Evolutionary conservation across 768 basidiomycete genomes (phyloP).

Genomic region (Holtermannia corniformis): DNA sequence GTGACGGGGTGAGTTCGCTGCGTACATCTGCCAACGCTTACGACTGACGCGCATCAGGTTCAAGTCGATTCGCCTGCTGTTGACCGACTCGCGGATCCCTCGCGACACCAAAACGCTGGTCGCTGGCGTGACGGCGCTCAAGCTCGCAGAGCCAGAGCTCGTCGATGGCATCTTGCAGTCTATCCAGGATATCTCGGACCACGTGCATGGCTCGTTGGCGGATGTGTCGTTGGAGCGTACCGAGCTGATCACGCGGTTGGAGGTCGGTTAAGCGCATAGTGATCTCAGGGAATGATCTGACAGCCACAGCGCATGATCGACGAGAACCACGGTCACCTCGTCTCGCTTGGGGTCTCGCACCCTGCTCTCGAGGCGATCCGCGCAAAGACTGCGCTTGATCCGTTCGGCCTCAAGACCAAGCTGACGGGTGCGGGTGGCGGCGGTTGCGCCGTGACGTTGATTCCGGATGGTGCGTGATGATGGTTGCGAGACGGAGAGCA

Average conservation of each 20-base stretch:
- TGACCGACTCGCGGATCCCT: constrained; percentile 87
- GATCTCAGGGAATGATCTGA: background rate
- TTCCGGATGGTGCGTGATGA: constrained; percentile 73
- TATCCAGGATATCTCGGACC: constrained; percentile 77
- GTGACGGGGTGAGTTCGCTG: constrained; percentile 63
- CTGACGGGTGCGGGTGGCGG: constrained; percentile 96
- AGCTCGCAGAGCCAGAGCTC: constrained; percentile 61
- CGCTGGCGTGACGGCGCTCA: constrained; percentile 61
- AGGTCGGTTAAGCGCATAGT: constrained; percentile 48
- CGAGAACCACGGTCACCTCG: constrained; percentile 81
- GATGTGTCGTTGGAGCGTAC: constrained; percentile 62
- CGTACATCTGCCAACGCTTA: constrained; percentile 1
- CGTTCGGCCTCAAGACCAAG: constrained; percentile 63
- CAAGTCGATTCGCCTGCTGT: constrained; percentile 76
- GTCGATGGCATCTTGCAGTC: constrained; percentile 66
- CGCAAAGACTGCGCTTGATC: constrained; percentile 54
- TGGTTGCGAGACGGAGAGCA: background rate
- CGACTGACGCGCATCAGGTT: constrained; percentile 51
- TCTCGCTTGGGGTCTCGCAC: constrained; percentile 82
- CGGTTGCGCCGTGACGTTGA: constrained; percentile 90
- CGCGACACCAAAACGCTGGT: constrained; percentile 92
- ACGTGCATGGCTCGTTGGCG: constrained; percentile 63
- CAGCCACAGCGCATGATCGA: constrained; percentile 62
- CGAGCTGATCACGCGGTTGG: constrained; percentile 56
- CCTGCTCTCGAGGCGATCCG: constrained; percentile 73